Conservation (phyloP, 225 moss, liverwort and hornwort genomes). For the Rhytidiadelphus loreus region DNA sequence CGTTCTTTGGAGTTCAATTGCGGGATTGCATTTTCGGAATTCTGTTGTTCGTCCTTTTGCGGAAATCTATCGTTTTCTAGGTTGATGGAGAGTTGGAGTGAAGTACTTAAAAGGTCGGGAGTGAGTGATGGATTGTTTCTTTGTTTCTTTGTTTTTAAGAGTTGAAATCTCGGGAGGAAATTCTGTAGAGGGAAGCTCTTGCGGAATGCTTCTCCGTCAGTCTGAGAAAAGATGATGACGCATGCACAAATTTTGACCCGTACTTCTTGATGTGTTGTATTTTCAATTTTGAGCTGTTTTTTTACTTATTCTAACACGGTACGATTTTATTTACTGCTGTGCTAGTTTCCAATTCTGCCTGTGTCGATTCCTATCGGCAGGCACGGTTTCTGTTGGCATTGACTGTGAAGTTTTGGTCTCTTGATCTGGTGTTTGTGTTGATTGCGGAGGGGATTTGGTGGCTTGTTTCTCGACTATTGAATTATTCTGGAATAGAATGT, state of each 20-base stretch:
- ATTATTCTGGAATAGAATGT: background rate
- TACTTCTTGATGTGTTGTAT: background rate
- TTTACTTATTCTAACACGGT: background rate
- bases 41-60: background rate
- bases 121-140: background rate
- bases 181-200: background rate
- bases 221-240: background rate
- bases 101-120: background rate
- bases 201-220: background rate
- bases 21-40: background rate
- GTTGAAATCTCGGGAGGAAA: background rate
- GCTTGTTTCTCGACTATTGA: background rate
- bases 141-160: background rate
- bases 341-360: background rate
- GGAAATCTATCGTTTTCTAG: background rate
- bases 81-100: background rate
- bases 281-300: background rate
- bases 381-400: background rate
- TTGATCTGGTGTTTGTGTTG: background rate
- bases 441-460: background rate
- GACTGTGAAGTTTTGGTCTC: background rate
- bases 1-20: background rate
- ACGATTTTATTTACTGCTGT: background rate
- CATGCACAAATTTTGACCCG: background rate
- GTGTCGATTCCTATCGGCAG: background rate